Conservation (phyloP, 1,284 basidiomycete genomes). For the Microbotryum intermedium region DNA sequence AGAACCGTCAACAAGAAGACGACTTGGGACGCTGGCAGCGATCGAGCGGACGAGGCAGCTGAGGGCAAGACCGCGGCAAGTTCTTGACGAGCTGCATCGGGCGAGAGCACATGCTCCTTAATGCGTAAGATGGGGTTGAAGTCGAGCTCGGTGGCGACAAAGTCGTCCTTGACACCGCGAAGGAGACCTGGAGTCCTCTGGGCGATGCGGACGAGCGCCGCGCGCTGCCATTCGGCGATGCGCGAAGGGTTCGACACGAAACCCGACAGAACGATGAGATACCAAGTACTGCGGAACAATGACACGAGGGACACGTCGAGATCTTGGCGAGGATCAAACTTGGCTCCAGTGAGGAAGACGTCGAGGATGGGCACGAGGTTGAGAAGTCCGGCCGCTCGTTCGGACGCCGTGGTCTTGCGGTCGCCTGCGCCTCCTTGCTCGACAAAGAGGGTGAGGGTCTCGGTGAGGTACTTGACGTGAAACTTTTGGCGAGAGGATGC, state of each 20-base stretch:
- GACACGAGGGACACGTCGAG: slow-evolving; percentile 55
- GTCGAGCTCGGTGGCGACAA: slow-evolving; percentile 79
- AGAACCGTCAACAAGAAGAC: slow-evolving; percentile 82
- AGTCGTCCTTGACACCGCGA: slow-evolving; percentile 72
- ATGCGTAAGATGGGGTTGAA: slow-evolving; percentile 72
- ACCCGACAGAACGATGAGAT: slow-evolving; percentile 76
- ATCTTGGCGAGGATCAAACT: slow-evolving; percentile 57
- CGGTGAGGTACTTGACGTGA: slow-evolving; percentile 70
- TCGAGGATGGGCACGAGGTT: slow-evolving; percentile 76
- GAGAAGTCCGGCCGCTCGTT: slow-evolving; percentile 8
- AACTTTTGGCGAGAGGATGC: slow-evolving; percentile 61
- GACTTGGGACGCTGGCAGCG: slow-evolving; percentile 70
- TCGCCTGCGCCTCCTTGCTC: slow-evolving; percentile 73
- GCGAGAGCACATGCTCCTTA: slow-evolving; percentile 3
- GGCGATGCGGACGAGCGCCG: slow-evolving; percentile 72
- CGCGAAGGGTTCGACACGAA: slow-evolving; percentile 50
- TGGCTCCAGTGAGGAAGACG: slow-evolving; percentile 66
- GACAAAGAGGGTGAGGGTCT: slow-evolving; percentile 74
- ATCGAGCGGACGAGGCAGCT: slow-evolving; percentile 62
- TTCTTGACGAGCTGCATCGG: slow-evolving; percentile 30
- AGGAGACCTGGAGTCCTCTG: slow-evolving; percentile 79
- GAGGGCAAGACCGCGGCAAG: slow-evolving; percentile 52
- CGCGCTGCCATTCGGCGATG: slow-evolving; percentile 58
- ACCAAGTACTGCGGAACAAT: slow-evolving; percentile 91
- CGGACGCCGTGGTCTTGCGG: slow-evolving; percentile 6